Evolutionary conservation across 2,329 filamentous ascomycete species (phyloP), one percentile per base, ranked within the genome.

Genomic region (Arthroderma uncinatum): DNA sequence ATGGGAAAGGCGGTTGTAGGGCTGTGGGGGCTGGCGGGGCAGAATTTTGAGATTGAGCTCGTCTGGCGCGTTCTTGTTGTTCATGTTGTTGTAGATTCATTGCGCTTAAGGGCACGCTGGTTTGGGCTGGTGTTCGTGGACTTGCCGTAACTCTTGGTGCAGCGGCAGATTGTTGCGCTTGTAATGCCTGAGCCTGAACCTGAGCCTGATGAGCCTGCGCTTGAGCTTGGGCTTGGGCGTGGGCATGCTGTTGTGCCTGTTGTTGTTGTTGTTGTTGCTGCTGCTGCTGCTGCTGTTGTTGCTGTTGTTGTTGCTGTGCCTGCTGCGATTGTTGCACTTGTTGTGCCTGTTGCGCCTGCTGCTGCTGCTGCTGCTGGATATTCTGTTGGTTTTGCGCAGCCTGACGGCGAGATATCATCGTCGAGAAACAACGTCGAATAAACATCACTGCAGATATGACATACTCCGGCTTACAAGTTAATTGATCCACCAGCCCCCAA

Each of bases 1-100:
- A 62, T 8, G 69, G 68, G 63, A 81, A 81, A 9, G 79, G 79
- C 30, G 80, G 76, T 40, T 78, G 73, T n/a, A 77, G 70, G 7
- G 74, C 70, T 5, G 75, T 79, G 19, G 78, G 76, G 37, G 78
- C 74, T 47, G 73, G 71, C 50, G 78, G 77, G 23, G 65, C 67
- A 50, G 74, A 68, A 50, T 71, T 72, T 56, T 67, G 70, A 25
- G 73, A 71, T 42, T 67, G 69, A 39, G 72, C 70, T 42, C 67
- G 67, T 55, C 72, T 68, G 48, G 72, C 69, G 60, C 76, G 68
- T 60, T 78, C 71, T 57, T 78, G 74, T 59, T 78, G 67, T 60
- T 76, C 72, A 58, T 73, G 66, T 50, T 73, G 75, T 58, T 78
- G 73, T 8, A 78, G 67, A 58, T 76, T 78, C 39, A 71, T 70